phyloP scores from a whole-genome alignment of 257 asterid genomes.

The Gentiana dahurica region DNA sequence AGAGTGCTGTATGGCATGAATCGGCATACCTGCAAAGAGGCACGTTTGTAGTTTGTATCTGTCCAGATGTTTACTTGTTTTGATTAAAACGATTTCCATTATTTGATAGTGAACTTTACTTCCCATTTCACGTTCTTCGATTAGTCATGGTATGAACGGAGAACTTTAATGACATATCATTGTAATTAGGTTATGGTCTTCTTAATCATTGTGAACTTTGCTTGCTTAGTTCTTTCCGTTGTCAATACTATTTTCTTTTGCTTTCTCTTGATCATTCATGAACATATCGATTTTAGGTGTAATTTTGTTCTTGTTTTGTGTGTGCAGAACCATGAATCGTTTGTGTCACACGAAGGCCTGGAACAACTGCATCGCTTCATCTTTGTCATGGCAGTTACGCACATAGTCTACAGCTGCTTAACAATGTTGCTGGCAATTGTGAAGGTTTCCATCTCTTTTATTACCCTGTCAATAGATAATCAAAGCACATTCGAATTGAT shows the following conservation, averaged over 20 bases:
- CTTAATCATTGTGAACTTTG: background rate
- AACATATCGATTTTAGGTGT: background rate
- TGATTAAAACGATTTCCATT: too few relatives aligned
- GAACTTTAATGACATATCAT: too few relatives aligned
- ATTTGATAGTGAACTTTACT: too few relatives aligned
- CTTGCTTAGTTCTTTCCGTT: too few relatives aligned
- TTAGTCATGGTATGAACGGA: too few relatives aligned
- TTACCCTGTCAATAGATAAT: background rate
- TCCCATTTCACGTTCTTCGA: too few relatives aligned
- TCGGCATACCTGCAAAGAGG: conserved; percentile 67
- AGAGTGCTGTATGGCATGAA: conserved; percentile 54
- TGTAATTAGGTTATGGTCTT: background rate
- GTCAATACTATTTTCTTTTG: too few relatives aligned
- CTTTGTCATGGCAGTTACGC: conserved; percentile 95
- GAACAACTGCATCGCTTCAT: conserved; percentile 98
- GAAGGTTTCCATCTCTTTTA: conserved; percentile 47
- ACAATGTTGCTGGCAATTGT: conserved; percentile 95
- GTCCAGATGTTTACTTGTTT: too few relatives aligned
- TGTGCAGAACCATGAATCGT: conserved; percentile 73
- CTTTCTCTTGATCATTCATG: too few relatives aligned
- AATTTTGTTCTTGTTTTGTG: background rate
- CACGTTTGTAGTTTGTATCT: conserved; percentile 16
- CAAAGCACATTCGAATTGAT: background rate
- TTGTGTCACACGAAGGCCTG: conserved; percentile 94
- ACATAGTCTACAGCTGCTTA: conserved; percentile 87